A percentile compares a stretch with the other conserved stretches of the same genome.
phyloP scores from a whole-genome alignment of 1,139 yeast species.

The Pichia sp. region DNA sequence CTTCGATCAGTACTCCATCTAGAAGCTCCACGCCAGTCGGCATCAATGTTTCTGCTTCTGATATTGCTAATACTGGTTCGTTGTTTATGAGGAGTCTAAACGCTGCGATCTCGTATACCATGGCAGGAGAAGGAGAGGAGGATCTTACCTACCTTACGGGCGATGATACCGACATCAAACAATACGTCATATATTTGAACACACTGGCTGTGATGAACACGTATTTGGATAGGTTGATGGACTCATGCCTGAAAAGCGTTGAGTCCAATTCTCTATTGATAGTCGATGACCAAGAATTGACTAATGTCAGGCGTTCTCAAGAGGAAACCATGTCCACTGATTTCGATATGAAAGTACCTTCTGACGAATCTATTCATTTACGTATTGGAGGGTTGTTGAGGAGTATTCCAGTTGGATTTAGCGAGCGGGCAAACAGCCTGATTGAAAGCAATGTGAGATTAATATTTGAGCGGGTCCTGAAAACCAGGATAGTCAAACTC shows the following conservation, averaged over 20 bases:
- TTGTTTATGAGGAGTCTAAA: constrained; percentile 32
- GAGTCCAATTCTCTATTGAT: constrained; percentile 27
- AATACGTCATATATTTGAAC: constrained; percentile 46
- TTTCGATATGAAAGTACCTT: constrained; percentile 20
- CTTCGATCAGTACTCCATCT: constrained; percentile 7
- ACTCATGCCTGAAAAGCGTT: constrained; percentile 23
- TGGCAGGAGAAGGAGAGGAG: constrained; percentile 32
- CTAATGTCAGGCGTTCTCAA: constrained; percentile 20
- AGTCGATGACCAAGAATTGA: constrained; percentile 30
- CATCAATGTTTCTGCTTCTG: constrained; percentile 32
- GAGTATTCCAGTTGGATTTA: constrained; percentile 39
- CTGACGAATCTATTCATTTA: constrained; percentile 21
- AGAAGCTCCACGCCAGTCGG: constrained; percentile 17
- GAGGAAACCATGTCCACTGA: constrained; percentile 19
- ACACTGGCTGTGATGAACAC: constrained; percentile 55
- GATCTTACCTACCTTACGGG: constrained; percentile 12
- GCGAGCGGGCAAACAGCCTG: constrained; percentile 41
- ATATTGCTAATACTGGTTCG: constrained; percentile 24
- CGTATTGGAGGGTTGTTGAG: constrained; percentile 29
- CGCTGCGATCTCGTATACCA: constrained; percentile 32
- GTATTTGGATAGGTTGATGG: constrained; percentile 48
- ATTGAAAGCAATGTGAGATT: constrained; percentile 51
- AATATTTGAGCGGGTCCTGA: constrained; percentile 56
- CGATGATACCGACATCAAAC: constrained; percentile 41
- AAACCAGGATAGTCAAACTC: constrained; percentile 43